A percentile compares a stretch with the other conserved stretches of the same genome.
Conservation (phyloP, 768 basidiomycete species). For the Panaeolus cyanescens region DNA sequence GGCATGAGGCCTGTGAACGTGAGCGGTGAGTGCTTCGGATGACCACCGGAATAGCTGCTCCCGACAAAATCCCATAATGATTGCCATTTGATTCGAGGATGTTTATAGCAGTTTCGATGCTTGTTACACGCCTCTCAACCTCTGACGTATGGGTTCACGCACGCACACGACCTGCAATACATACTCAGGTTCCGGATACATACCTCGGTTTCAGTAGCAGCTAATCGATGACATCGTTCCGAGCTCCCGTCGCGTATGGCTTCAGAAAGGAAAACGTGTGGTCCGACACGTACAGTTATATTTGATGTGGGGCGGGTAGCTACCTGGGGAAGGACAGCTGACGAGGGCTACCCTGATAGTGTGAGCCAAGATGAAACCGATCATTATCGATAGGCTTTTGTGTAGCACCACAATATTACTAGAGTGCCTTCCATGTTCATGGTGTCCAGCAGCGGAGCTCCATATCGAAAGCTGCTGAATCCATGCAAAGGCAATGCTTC, state of each 20-base stretch:
- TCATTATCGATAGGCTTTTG: neutral
- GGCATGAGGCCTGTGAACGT: neutral
- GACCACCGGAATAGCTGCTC: neutral
- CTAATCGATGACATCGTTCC: neutral
- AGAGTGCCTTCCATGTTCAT: neutral
- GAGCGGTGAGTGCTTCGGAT: neutral
- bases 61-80: neutral
- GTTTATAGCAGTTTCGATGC: neutral
- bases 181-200: neutral
- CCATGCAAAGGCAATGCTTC: neutral
- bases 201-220: neutral
- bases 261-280: neutral
- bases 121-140: neutral
- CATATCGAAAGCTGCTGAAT: neutral
- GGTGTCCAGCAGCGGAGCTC: neutral
- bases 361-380: neutral
- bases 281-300: neutral
- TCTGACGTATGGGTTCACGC: neutral
- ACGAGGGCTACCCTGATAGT: neutral
- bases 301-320: neutral
- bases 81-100: neutral
- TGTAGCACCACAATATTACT: too few species aligned
- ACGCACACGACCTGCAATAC: neutral
- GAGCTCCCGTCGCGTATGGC: neutral
- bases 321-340: neutral